These are phyloP conservation scores for Podospora pseudocomata DNA, from an alignment of 495 filamentous ascomycete species.

Conservation along the genomic window DNA sequence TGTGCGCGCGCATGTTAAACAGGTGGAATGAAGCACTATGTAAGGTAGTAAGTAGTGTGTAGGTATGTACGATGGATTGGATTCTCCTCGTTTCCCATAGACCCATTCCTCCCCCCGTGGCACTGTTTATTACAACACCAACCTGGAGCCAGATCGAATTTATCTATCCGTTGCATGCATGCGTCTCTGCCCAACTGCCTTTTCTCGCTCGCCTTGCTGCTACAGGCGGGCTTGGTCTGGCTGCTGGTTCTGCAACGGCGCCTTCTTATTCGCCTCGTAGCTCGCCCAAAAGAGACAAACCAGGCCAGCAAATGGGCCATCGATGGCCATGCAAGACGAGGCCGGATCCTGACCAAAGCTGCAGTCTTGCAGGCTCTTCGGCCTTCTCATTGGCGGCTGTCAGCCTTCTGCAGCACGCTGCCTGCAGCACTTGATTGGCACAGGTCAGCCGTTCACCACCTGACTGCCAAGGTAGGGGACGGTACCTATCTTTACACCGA, in stretches of 20 bases:
- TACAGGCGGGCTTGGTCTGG: background rate
- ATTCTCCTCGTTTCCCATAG: too few relatives aligned
- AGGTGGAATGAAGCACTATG: too few relatives aligned
- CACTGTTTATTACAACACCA: too few relatives aligned
- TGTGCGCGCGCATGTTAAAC: too few relatives aligned
- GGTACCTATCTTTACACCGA: conserved; percentile 8
- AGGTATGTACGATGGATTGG: too few relatives aligned
- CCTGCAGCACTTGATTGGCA: conserved; percentile 26
- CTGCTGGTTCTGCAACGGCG: conserved; percentile 13
- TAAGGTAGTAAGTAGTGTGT: too few relatives aligned
- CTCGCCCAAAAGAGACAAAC: too few relatives aligned
- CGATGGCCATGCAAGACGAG: too few relatives aligned
- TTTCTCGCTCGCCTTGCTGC: background rate
- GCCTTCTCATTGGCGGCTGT: conserved; percentile 26
- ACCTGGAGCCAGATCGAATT: background rate
- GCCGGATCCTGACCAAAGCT: too few relatives aligned
- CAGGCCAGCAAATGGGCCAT: too few relatives aligned
- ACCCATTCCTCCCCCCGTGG: too few relatives aligned
- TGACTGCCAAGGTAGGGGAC: background rate
- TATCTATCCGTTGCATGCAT: conserved; percentile 21
- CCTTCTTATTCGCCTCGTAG: background rate
- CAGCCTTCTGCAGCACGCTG: conserved; percentile 33
- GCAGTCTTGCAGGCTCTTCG: background rate
- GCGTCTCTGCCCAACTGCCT: conserved; percentile 32
- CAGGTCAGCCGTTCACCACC: conserved; percentile 17